phyloP scores from a whole-genome alignment of 306 rosid species.

The Quercus robur region DNA sequence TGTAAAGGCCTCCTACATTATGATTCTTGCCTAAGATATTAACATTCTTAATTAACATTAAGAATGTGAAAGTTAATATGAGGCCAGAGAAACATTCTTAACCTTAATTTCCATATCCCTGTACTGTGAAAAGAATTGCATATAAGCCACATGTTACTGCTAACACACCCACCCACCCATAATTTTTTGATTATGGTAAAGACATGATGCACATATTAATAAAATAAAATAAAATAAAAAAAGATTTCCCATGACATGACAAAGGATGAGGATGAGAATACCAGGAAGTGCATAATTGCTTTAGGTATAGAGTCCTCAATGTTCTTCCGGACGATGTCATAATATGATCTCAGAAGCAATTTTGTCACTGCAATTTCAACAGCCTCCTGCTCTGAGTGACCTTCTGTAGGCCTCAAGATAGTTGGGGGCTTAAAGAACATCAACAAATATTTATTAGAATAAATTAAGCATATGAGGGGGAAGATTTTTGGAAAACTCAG shows the following conservation, averaged over 20 bases:
- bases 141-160: neutral
- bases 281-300: slow-evolving; percentile 99
- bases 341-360: slow-evolving; percentile 83
- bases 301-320: slow-evolving; percentile 85
- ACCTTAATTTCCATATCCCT: neutral
- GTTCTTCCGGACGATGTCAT: slow-evolving; percentile 91
- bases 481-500: slow-evolving; percentile 12
- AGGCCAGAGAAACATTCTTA: neutral
- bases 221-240: neutral
- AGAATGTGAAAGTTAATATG: neutral
- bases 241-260: neutral
- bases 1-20: no score
- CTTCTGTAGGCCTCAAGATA: slow-evolving; percentile 84
- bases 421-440: slow-evolving; percentile 73
- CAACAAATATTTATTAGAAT: slow-evolving; percentile 17
- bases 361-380: slow-evolving; percentile 78
- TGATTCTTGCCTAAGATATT: neutral
- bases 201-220: neutral
- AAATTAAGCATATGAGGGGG: neutral
- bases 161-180: neutral
- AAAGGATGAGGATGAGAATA: slow-evolving; percentile 33
- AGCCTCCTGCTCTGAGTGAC: slow-evolving; percentile 74
- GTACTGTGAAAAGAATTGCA: neutral
- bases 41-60: neutral
- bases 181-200: neutral